Percentiles rank a stretch among this genome's conserved stretches.
Evolutionary conservation across 2,329 filamentous ascomycete genomes (phyloP).

Genomic region (Ophiocordyceps robertsii): DNA sequence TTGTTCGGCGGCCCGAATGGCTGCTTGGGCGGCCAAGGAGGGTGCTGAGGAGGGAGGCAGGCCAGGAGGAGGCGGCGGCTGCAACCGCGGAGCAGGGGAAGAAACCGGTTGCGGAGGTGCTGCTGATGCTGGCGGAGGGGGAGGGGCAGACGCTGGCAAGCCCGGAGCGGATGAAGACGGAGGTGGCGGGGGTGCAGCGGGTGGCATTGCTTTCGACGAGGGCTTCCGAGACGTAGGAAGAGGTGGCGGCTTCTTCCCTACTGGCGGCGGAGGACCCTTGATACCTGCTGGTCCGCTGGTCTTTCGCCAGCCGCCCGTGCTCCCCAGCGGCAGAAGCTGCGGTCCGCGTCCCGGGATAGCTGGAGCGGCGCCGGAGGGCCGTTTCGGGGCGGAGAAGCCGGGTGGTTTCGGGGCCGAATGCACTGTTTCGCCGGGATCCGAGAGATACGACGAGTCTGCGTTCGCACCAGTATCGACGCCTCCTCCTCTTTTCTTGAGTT

Average conservation of each 20-base stretch:
- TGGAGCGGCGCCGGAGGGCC: constrained; percentile 46
- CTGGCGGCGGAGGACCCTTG: constrained; percentile 54
- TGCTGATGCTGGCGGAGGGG: constrained; percentile 27
- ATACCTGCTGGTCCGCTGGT: constrained; percentile 24
- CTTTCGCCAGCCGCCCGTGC: constrained; percentile 41
- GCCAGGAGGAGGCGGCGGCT: constrained; percentile 12
- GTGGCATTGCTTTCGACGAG: constrained; percentile 21
- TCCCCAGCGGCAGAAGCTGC: constrained; percentile 28
- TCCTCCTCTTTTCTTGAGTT: constrained; percentile 76
- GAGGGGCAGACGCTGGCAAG: constrained; percentile 23
- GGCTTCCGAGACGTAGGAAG: constrained; percentile 48
- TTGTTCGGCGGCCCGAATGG: constrained; percentile 29
- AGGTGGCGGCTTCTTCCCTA: constrained; percentile 62
- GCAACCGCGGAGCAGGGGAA: constrained; percentile 25
- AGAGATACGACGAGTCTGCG: constrained; percentile 57
- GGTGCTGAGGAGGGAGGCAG: constrained; percentile 14
- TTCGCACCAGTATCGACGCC: constrained; percentile 55
- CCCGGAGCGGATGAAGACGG: constrained; percentile 21
- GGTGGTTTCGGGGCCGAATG: constrained; percentile 31
- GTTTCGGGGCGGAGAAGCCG: constrained; percentile 39
- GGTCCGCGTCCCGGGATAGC: constrained; percentile 36
- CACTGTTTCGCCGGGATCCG: constrained; percentile 49
- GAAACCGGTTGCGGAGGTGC: constrained; percentile 19
- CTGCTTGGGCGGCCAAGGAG: constrained; percentile 29
- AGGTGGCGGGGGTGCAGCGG: constrained; percentile 19